Percentiles rank a stretch among this genome's conserved stretches.
phyloP scores from a whole-genome alignment of 805 yeast species.

The Kluyveromyces nonfermentans region DNA sequence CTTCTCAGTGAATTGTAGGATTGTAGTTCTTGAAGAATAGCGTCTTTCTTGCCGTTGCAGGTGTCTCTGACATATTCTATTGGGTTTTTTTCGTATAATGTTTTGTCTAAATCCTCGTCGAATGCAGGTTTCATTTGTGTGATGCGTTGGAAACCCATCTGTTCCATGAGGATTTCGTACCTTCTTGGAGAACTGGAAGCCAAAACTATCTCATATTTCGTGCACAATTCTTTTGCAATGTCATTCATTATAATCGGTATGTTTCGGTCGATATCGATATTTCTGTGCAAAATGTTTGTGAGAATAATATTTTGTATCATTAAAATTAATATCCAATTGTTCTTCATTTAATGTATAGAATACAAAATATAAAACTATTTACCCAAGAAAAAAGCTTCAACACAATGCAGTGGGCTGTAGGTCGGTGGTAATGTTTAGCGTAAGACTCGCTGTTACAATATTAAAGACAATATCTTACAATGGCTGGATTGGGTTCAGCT shows the following conservation, averaged over 20 bases:
- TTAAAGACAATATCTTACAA: constrained; percentile 13
- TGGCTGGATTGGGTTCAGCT: constrained; percentile 18
- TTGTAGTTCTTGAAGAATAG: constrained; percentile 42
- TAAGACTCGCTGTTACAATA: too few relatives aligned
- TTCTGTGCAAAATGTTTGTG: background rate
- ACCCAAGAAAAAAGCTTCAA: background rate
- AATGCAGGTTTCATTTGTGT: constrained; percentile 55
- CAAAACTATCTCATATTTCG: constrained; percentile 38
- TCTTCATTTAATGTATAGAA: background rate
- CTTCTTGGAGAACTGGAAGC: constrained; percentile 87
- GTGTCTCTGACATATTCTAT: constrained; percentile 57
- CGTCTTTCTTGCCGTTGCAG: constrained; percentile 54
- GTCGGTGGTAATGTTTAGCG: too few relatives aligned
- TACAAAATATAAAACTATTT: background rate
- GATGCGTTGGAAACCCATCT: constrained; percentile 39
- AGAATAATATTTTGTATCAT: too few relatives aligned
- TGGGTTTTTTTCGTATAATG: constrained; percentile 13
- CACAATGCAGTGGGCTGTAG: too few relatives aligned
- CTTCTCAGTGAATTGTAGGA: constrained; percentile 5
- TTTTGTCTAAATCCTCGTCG: constrained; percentile 65
- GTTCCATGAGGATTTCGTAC: constrained; percentile 52
- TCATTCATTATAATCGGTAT: constrained; percentile 1
- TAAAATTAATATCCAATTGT: background rate
- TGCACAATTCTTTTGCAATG: constrained; percentile 2
- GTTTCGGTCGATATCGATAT: background rate